Evolutionary conservation across 2,329 filamentous ascomycete genomes (phyloP).

Genomic region (Leptographium radiaticola): DNA sequence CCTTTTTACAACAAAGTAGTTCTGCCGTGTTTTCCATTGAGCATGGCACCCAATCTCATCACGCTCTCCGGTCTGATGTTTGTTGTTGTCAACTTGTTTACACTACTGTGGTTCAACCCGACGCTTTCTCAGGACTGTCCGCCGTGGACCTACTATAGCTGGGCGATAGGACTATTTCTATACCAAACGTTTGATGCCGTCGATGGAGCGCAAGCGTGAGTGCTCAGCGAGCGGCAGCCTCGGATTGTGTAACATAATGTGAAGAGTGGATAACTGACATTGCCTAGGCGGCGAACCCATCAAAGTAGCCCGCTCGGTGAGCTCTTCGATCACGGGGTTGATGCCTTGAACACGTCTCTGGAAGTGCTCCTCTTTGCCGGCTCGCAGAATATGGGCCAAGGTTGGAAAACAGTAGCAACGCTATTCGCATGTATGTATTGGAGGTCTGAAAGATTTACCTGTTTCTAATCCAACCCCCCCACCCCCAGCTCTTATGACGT

Average conservation of each 20-base stretch:
- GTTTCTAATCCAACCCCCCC: neutral
- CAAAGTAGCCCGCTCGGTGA: slow-evolving; percentile 92
- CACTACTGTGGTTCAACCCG: slow-evolving; percentile 93
- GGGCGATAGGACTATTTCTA: slow-evolving; percentile 78
- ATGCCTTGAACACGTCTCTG: slow-evolving; percentile 90
- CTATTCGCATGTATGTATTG: slow-evolving; percentile 64
- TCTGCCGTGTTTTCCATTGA: slow-evolving; percentile 89
- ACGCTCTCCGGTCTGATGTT: slow-evolving; percentile 86
- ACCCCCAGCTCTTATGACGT: slow-evolving; percentile 73
- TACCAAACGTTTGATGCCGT: slow-evolving; percentile 99
- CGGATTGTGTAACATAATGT: neutral
- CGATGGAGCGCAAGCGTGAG: slow-evolving; percentile 83
- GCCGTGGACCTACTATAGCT: slow-evolving; percentile 86
- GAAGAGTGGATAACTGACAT: slow-evolving; percentile 2
- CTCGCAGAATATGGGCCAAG: slow-evolving; percentile 84
- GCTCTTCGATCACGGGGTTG: slow-evolving; percentile 94
- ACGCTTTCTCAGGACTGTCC: slow-evolving; percentile 87
- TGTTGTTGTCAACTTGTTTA: slow-evolving; percentile 78
- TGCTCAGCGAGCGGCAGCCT: slow-evolving; percentile 12
- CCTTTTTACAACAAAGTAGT: slow-evolving; percentile 94
- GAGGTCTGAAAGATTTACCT: slow-evolving; percentile 3
- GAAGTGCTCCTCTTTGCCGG: slow-evolving; percentile 86
- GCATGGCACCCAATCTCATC: slow-evolving; percentile 82
- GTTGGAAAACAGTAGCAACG: slow-evolving; percentile 73
- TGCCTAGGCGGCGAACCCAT: slow-evolving; percentile 60